Percentiles rank a stretch among this genome's conserved stretches.
phyloP scores from a whole-genome alignment of 2,329 filamentous ascomycete genomes.

The Beauveria sp. region DNA sequence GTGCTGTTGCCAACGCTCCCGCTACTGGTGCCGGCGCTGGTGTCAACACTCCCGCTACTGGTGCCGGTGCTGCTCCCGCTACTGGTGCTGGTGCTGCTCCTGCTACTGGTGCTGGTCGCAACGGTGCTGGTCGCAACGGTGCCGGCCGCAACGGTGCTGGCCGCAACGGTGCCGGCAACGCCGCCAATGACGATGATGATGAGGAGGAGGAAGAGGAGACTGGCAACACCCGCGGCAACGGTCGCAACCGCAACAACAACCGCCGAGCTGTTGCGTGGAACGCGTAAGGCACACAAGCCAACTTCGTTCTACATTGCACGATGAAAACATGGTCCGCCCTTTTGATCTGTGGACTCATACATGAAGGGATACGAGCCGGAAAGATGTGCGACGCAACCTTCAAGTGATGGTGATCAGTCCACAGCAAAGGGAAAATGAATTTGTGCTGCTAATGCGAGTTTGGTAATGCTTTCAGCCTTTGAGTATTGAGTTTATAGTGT shows the following conservation, averaged over 20 bases:
- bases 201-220: slow-evolving; percentile 4
- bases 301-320: background rate
- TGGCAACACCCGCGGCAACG: slow-evolving; percentile 6
- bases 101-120: background rate
- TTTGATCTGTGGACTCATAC: background rate
- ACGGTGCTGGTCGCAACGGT: background rate
- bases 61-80: background rate
- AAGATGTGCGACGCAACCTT: background rate
- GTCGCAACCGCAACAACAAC: slow-evolving; percentile 4
- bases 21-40: background rate
- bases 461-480: background rate
- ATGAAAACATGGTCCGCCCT: background rate
- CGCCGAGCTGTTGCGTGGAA: slow-evolving; percentile 15
- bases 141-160: background rate
- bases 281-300: slow-evolving; percentile 9
- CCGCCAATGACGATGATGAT: background rate
- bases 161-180: background rate
- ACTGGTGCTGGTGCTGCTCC: background rate
- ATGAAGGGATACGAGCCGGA: background rate
- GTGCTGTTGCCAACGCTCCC: background rate
- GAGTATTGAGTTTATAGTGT: background rate
- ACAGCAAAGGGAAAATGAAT: background rate
- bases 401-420: background rate
- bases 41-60: background rate
- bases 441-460: background rate